Conservation (phyloP, 768 basidiomycete genomes). For the Fomitopsis pulvina region DNA sequence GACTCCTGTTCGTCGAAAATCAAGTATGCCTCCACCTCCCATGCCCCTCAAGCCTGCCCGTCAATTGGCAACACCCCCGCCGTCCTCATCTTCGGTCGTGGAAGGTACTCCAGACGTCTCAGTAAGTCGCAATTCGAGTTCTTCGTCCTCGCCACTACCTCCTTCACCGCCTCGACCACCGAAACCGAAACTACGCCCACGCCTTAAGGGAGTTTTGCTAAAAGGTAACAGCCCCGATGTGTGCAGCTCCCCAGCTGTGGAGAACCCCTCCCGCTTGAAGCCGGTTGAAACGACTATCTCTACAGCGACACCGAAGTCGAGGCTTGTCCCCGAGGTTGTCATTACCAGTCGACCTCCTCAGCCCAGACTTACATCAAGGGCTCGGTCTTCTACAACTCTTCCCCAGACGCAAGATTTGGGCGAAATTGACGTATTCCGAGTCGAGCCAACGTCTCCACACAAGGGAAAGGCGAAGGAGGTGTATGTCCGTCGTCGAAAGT, state of each 20-base stretch:
- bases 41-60: background rate
- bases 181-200: slow-evolving; percentile 6
- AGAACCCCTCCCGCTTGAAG: background rate
- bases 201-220: background rate
- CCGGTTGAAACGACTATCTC: background rate
- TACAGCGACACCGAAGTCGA: background rate
- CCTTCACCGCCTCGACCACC: background rate
- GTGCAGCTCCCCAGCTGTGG: background rate
- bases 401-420: background rate
- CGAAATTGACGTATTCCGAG: background rate
- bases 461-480: slow-evolving; percentile 9
- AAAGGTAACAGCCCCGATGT: background rate
- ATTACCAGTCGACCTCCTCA: background rate
- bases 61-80: slow-evolving; percentile 14
- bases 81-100: slow-evolving; percentile 10
- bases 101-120: background rate
- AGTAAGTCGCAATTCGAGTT: background rate
- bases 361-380: background rate
- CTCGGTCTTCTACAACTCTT: background rate
- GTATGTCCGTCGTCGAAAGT: background rate
- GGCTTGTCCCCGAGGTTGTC: slow-evolving; percentile 8
- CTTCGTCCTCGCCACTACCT: background rate
- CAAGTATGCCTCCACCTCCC: background rate
- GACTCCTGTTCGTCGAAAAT: background rate
- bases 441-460: background rate